Conservation (phyloP, 1,284 basidiomycete species). For the Naganishia sp. region DNA sequence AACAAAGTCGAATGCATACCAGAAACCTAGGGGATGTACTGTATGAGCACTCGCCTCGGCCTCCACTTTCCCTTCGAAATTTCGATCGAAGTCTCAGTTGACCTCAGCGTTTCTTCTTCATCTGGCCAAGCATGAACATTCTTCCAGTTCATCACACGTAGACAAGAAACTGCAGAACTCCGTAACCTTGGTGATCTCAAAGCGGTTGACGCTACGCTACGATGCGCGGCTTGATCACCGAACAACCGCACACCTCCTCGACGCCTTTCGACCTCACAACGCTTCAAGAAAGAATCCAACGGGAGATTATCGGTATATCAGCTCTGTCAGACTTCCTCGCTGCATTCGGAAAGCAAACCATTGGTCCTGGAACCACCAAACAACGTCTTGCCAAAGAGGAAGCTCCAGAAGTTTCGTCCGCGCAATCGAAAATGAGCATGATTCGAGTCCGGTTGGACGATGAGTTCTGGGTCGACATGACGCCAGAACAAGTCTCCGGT, state of each 20-base stretch:
- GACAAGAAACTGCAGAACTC: no score
- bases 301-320: conserved; percentile 15
- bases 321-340: conserved; percentile 14
- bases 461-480: conserved; percentile 34
- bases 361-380: background rate
- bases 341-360: background rate
- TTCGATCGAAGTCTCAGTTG: conserved; percentile 16
- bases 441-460: conserved; percentile 25
- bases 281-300: conserved; percentile 16
- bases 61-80: conserved; percentile 17
- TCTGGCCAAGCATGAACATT: no score
- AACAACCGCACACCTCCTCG: background rate
- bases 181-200: no score
- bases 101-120: background rate
- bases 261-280: conserved; percentile 8
- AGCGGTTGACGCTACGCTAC: background rate
- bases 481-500: conserved; percentile 7
- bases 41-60: no score
- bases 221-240: background rate
- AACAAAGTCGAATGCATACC: no score
- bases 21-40: no score
- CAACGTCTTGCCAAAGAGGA: background rate
- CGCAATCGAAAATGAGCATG: conserved; percentile 1
- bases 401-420: background rate
- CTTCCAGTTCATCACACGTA: no score